Base-by-base conservation (phyloP, 2,329 filamentous ascomycete genomes). In the Drechmeria coniospora region DNA sequence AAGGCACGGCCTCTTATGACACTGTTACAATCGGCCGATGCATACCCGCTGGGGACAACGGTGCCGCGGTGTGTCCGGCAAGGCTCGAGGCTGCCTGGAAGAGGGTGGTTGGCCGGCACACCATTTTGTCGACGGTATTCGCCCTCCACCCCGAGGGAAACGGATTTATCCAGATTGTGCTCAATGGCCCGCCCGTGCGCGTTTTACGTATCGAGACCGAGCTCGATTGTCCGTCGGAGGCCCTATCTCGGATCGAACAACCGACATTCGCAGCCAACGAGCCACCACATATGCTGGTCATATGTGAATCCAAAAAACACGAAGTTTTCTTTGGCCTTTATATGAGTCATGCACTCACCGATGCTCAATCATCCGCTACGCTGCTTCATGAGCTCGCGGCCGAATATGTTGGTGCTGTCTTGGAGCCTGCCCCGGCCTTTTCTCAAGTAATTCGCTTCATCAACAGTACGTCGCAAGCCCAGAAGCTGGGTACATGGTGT, bases 271-370 rank as follows among this genome's bases (percentile, higher is more conserved):
- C 23, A 5, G 11, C 28, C n/a, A 12, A 26, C 16, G 33, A 38
- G 28, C 33, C 33, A 1, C 21, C 30, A 9, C 26, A 36, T 21
- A 14, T 27, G 2, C 23, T 41, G 6, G 31, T 29, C 4, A 31
- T 41, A n/a, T 38, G 37, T 23, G 27, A 30, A 14, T 29, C 25
- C 4, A 11, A 15, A 1, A 10, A 7, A 1, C 38, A 39, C 1
- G 32, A 34, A 7, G 34, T 44, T 15, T 42, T 41, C 23, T 41
- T 37, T 10, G 21, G 36, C 9, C 31, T 52, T 1, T 49, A 53
- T 12, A 42, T 53, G 22, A 51, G 43, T 25, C 50, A 53, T 26
- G 39, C 40, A 1, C 32, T 52, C 11, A 38, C 43, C 3, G 50
- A 54, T 9, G 49, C 45, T 4, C 31, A 39, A 5, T 49, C 49